A percentile compares a stretch with the other conserved stretches of the same genome.
These are phyloP conservation scores for Lecanosticta acicola DNA, from an alignment of 2,329 filamentous ascomycete genomes.

Conservation along the genomic window DNA sequence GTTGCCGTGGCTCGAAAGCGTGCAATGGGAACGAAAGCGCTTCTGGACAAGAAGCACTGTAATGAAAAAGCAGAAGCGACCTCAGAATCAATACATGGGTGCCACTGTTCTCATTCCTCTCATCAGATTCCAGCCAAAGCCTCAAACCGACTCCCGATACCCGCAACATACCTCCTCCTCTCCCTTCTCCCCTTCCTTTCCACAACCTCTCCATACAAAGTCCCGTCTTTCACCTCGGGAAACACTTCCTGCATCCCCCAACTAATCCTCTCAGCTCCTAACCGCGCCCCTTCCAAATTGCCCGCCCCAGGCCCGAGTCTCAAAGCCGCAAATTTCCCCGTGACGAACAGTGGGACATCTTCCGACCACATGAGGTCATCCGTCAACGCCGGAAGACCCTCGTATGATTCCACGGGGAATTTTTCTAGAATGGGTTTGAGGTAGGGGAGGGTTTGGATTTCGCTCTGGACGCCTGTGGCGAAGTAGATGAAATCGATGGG, in stretches of 20 bases:
- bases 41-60: too few species aligned
- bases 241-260: conserved; percentile 59
- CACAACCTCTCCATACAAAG: conserved; percentile 22
- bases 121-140: too few species aligned
- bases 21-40: too few species aligned
- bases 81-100: too few species aligned
- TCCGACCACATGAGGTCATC: conserved; percentile 71
- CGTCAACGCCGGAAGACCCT: conserved; percentile 66
- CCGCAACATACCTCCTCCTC: conserved; percentile 29
- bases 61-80: too few species aligned
- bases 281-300: conserved; percentile 67
- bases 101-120: too few species aligned
- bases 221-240: conserved; percentile 2
- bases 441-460: conserved; percentile 57
- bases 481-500: conserved; percentile 64
- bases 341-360: conserved; percentile 67
- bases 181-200: too few species aligned
- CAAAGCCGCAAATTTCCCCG: conserved; percentile 61
- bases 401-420: conserved; percentile 57
- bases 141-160: conserved; percentile 41
- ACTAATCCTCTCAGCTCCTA: conserved; percentile 67
- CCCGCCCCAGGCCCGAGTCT: conserved; percentile 66
- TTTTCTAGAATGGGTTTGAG: conserved; percentile 54
- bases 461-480: conserved; percentile 64
- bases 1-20: too few species aligned